phyloP scores from a whole-genome alignment of 2,329 filamentous ascomycete species.

The Trichoderma sp. region DNA sequence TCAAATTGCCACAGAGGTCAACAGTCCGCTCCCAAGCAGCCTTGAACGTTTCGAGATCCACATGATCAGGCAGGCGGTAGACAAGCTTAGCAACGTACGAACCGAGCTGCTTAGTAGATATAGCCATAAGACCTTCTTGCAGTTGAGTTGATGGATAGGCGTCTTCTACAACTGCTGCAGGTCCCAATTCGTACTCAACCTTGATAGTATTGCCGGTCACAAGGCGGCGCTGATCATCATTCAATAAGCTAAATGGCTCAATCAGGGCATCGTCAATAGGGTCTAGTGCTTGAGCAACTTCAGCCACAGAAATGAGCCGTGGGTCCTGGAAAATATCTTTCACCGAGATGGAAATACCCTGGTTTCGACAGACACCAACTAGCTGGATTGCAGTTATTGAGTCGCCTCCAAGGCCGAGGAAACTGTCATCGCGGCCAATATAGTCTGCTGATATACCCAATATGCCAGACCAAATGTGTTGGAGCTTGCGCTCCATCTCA shows the following conservation, averaged over 20 bases:
- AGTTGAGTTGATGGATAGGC: conserved; percentile 42
- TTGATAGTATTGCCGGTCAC: neutral
- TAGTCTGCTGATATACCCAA: neutral
- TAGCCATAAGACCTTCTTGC: conserved; percentile 43
- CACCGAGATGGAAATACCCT: conserved; percentile 24
- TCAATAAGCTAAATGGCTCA: conserved; percentile 28
- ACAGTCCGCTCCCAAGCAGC: conserved; percentile 33
- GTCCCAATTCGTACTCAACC: neutral
- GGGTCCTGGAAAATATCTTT: conserved; percentile 29
- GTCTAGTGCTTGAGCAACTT: neutral
- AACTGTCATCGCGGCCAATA: conserved; percentile 37
- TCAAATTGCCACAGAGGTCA: conserved; percentile 17
- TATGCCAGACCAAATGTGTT: conserved; percentile 17
- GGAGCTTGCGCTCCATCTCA: conserved; percentile 16
- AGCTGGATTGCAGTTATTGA: conserved; percentile 33
- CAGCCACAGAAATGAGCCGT: conserved; percentile 17
- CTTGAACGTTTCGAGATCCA: conserved; percentile 33
- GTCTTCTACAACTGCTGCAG: conserved; percentile 22
- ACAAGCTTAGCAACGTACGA: conserved; percentile 40
- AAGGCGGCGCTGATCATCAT: conserved; percentile 22
- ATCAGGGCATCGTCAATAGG: neutral
- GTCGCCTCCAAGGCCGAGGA: conserved; percentile 35
- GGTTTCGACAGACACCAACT: conserved; percentile 19
- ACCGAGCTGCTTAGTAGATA: conserved; percentile 35
- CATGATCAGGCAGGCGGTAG: conserved; percentile 27